Evolutionary conservation across 805 yeast genomes (phyloP), one percentile per base, ranked within the genome.

Genomic region (Metschnikowia lachancei): DNA sequence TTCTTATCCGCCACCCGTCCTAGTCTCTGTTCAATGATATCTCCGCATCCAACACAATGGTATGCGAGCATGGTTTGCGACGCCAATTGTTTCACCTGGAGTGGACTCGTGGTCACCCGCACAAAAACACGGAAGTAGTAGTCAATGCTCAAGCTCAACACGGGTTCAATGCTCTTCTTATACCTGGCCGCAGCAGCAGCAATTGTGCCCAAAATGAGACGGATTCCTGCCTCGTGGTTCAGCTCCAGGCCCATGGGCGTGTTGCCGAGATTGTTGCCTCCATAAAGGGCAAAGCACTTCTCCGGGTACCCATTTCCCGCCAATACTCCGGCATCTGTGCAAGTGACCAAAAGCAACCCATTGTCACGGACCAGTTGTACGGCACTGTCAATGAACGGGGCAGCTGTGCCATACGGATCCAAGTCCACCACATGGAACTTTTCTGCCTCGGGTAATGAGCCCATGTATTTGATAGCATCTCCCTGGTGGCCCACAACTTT

Each of bases 231-330:
- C 64, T 94, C 99, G 67, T 94, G 99, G 17, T 92, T 85, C 19
- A 90, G 82, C 60, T 88, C 97, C 51, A 65, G 62, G 30, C 71
- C 70, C 53, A 70, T 64, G 44, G 59, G 57, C 12, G 71, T 59
- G 47, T 80, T 81, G 51, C 92, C 86, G 59, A 89, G 74, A 52
- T 92, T 89, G 46, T 84, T 84, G 18, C 99, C 99, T 17, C 99
- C 98, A 62, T 94, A 94, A 14, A 87, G 73, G 0, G 97, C 90
- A 70, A 83, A 94, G 67, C 98, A 92, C 66, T 94, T 94, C 58
- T 94, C 99, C 0, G 98, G 97, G 64, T 92, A 92, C 12, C 95
- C 95, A 53, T 85, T 84, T 16, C 99, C 99, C 0, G 98, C 98
- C 44, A 94, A 74, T 1, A 94, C 97, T 0, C 96, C 96, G 13